A percentile compares a stretch with the other conserved stretches of the same genome.
phyloP scores from a whole-genome alignment of 495 filamentous ascomycete species.

The Hyaloscypha finlandica region DNA sequence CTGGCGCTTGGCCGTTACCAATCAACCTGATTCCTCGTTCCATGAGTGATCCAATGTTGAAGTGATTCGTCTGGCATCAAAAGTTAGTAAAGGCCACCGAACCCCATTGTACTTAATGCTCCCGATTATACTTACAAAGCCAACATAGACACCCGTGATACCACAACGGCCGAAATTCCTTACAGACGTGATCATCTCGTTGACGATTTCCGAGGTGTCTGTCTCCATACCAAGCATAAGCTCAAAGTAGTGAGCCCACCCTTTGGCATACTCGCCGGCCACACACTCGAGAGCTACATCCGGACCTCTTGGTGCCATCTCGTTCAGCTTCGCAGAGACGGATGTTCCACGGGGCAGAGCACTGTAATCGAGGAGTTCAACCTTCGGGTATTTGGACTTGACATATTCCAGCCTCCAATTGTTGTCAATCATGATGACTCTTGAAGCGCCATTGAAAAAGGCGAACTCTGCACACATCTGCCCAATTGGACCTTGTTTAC shows the following conservation, averaged over 20 bases:
- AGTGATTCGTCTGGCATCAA: conserved; percentile 27
- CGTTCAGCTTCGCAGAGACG: conserved; percentile 71
- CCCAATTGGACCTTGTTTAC: conserved; percentile 57
- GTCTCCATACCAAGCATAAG: conserved; percentile 70
- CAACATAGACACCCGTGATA: conserved; percentile 81
- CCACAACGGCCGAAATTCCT: conserved; percentile 71
- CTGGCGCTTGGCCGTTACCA: conserved; percentile 83
- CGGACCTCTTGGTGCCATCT: conserved; percentile 67
- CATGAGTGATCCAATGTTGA: conserved; percentile 71
- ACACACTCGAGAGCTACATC: conserved; percentile 85
- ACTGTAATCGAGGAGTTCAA: conserved; percentile 61
- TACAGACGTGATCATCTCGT: conserved; percentile 83
- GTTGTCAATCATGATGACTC: conserved; percentile 81
- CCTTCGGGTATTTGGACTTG: conserved; percentile 60
- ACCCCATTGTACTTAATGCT: neutral
- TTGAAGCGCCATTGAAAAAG: conserved; percentile 67
- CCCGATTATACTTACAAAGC: conserved; percentile 59
- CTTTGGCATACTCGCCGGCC: conserved; percentile 31
- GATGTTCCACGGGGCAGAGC: conserved; percentile 53
- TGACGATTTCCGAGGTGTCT: conserved; percentile 83
- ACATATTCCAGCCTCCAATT: conserved; percentile 75
- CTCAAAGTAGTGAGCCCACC: conserved; percentile 1
- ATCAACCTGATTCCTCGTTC: conserved; percentile 80
- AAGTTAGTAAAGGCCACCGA: neutral
- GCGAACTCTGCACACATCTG: conserved; percentile 78